Base-by-base conservation (phyloP, 768 basidiomycete species). In the Pulveroboletus frians region DNA sequence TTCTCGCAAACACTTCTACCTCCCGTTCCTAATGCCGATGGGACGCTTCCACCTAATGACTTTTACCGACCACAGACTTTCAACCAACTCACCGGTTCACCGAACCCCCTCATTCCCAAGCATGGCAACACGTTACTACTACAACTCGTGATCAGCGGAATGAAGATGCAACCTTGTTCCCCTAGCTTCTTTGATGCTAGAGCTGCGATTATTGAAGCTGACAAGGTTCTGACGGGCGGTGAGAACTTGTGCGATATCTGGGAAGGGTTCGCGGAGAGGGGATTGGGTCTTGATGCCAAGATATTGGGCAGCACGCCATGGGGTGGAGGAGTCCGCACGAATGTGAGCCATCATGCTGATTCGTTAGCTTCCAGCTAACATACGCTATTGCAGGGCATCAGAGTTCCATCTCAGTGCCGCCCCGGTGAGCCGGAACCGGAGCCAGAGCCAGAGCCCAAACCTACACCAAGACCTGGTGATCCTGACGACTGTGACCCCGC, bases 161-260 rank as follows among this genome's bases (percentile, higher is more conserved):
- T 99, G 93, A 97, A 97, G 77, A 73, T 96, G 38, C 94, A 97
- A 64, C 82, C 85, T 4, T 99, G 95, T 72, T 78, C 85, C 23
- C 95, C 95, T 17, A 77, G 75, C 39, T 94, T 95, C 84, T 88
- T 92, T 61, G 84, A 92, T 48, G 88, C 92, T 15, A 83, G 92
- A 51, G 84, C 86, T 65, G 89, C 92, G 14, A 92, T 95, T 66
- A 81, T 95, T 55, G 84, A 91, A 56, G 93, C 95, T 18, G 95
- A 97, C 66, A 73, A 90, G 64, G 70, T 88, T 38, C 77, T 96
- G 51, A 97, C 95, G 3, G 89, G 84, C 13, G 95, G 95, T 3
- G 90, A 92, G 79, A 99, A 99, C 76, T 73, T 76, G 58, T 99
- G 95, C 67, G 74, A 75, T 13, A 69, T 99, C 54, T 97, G 92